A percentile compares a stretch with the other conserved stretches of the same genome.
These are phyloP conservation scores for Agastache rugosa DNA, from an alignment of 257 asterid species.

Conservation along the genomic window DNA sequence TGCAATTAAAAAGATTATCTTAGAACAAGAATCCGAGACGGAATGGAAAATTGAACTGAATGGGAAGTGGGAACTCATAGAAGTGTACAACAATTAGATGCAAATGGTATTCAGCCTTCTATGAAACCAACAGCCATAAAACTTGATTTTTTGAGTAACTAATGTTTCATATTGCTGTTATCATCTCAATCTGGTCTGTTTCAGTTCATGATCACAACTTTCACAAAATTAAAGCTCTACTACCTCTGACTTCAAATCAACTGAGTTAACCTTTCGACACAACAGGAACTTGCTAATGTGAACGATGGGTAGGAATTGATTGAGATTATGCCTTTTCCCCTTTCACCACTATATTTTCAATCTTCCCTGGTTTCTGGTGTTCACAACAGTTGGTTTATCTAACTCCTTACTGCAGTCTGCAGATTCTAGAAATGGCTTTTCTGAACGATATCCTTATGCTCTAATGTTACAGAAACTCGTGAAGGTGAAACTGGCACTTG, in stretches of 20 bases:
- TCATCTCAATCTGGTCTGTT: neutral
- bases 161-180: neutral
- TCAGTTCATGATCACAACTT: neutral
- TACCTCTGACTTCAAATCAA: neutral
- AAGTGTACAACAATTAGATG: neutral
- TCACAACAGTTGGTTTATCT: neutral
- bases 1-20: neutral
- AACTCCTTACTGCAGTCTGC: neutral
- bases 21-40: neutral
- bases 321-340: neutral
- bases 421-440: neutral
- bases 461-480: conserved; percentile 61
- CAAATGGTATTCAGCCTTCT: neutral
- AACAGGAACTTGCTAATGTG: neutral
- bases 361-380: neutral
- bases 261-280: neutral
- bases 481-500: conserved; percentile 52
- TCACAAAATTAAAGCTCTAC: conserved; percentile 5
- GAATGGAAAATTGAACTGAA: neutral
- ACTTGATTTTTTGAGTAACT: conserved; percentile 3
- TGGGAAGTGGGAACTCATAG: neutral
- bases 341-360: no score
- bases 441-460: neutral
- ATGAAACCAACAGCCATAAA: neutral
- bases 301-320: neutral